Conservation (phyloP, 768 basidiomycete genomes). For the Tulasnella sp. region DNA sequence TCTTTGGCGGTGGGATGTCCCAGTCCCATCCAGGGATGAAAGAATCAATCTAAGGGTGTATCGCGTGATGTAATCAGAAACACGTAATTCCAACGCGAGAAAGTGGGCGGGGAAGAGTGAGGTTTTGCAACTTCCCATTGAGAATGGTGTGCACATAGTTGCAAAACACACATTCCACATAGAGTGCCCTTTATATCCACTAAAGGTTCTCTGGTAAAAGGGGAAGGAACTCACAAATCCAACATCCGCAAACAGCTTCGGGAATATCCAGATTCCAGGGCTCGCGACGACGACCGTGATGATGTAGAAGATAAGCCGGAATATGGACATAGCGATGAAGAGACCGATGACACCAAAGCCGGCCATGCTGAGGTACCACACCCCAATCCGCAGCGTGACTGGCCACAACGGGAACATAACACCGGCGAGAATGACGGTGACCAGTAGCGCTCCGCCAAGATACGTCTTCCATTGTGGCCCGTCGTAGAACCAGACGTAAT, state of each 20-base stretch:
- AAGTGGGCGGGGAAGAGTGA: too few species aligned
- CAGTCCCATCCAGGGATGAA: slow-evolving; percentile 97
- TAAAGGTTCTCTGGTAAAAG: too few species aligned
- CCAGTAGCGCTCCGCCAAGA: slow-evolving; percentile 83
- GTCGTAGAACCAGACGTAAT: slow-evolving; percentile 97
- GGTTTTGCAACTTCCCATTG: too few species aligned
- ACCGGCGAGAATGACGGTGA: slow-evolving; percentile 83
- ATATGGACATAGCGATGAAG: slow-evolving; percentile 83
- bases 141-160: too few species aligned
- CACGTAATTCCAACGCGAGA: neutral
- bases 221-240: slow-evolving; percentile 75
- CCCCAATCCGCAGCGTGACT: slow-evolving; percentile 79
- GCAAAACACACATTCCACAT: too few species aligned
- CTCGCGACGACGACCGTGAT: slow-evolving; percentile 76
- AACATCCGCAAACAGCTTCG: slow-evolving; percentile 93
- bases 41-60: slow-evolving; percentile 75
- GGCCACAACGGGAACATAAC: slow-evolving; percentile 99
- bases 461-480: slow-evolving; percentile 91
- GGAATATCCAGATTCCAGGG: slow-evolving; percentile 98
- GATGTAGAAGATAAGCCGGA: slow-evolving; percentile 88
- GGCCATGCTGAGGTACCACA: slow-evolving; percentile 87
- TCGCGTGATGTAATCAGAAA: neutral
- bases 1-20: slow-evolving; percentile 73
- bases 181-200: too few species aligned
- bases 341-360: slow-evolving; percentile 80